A percentile compares a stretch with the other conserved stretches of the same genome.
Evolutionary conservation across 441 rosid species (phyloP).

Genomic region (Arabidopsis hybrid): DNA sequence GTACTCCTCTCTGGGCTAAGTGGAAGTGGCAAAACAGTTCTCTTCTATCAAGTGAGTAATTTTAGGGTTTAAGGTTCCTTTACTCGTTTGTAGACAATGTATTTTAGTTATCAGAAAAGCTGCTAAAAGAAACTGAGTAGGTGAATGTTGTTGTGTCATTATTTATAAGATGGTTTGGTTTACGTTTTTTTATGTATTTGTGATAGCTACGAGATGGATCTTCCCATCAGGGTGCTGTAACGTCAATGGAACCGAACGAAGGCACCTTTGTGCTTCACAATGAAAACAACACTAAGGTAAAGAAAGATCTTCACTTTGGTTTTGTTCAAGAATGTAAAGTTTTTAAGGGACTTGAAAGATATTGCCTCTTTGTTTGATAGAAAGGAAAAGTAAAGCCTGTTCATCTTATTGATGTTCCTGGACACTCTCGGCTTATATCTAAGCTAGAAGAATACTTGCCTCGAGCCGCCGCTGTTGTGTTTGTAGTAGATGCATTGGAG

Average conservation of each 20-base stretch:
- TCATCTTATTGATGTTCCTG: conserved; percentile 93
- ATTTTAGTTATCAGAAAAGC: neutral
- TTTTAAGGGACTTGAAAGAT: neutral
- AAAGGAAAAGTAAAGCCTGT: conserved; percentile 73
- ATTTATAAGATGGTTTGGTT: conserved; percentile 18
- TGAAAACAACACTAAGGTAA: conserved; percentile 68
- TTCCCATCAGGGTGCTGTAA: conserved; percentile 78
- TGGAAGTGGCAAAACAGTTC: conserved; percentile 84
- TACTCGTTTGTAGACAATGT: too few relatives aligned
- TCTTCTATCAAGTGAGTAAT: conserved; percentile 77
- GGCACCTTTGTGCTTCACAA: conserved; percentile 72
- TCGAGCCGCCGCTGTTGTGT: conserved; percentile 88
- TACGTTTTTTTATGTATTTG: conserved; percentile 33
- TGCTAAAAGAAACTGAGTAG: neutral
- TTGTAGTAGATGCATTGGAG: conserved; percentile 85
- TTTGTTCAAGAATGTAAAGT: conserved; percentile 26
- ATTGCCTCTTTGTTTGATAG: conserved; percentile 45
- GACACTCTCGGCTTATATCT: conserved; percentile 83
- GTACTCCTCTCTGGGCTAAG: conserved; percentile 76
- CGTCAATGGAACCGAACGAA: conserved; percentile 94
- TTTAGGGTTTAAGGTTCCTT: neutral
- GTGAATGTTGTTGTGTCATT: neutral
- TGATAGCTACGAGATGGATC: conserved; percentile 91
- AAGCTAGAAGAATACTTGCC: conserved; percentile 82
- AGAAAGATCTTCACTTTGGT: conserved; percentile 21